phyloP scores from a whole-genome alignment of 768 basidiomycete genomes.

The Mycena vulgaris region DNA sequence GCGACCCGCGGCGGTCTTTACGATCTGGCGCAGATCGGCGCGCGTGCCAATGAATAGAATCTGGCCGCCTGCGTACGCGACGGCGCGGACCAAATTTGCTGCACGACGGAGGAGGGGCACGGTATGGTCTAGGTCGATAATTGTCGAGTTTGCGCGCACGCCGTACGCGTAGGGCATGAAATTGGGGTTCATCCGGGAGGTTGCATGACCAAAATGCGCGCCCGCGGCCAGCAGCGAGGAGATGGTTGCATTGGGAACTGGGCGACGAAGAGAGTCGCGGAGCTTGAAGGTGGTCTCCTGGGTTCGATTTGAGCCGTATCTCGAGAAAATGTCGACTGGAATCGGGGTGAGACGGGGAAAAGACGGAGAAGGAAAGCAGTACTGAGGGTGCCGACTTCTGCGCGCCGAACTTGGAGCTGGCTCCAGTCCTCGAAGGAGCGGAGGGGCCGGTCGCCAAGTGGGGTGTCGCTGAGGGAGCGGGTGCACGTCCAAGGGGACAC shows the following conservation, averaged over 20 bases:
- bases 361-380: constrained; percentile 37
- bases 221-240: constrained; percentile 94
- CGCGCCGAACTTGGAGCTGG: constrained; percentile 71
- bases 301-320: constrained; percentile 85
- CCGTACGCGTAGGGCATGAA: constrained; percentile 96
- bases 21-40: constrained; percentile 80
- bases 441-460: constrained; percentile 56
- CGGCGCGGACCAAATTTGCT: constrained; percentile 86
- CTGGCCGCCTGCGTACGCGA: constrained; percentile 86
- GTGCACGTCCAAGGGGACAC: background rate
- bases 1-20: constrained; percentile 85
- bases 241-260: constrained; percentile 80
- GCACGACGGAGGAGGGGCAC: constrained; percentile 93
- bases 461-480: constrained; percentile 28
- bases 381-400: constrained; percentile 72
- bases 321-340: constrained; percentile 73
- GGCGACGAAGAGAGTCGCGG: constrained; percentile 77
- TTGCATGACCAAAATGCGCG: constrained; percentile 94
- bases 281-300: constrained; percentile 80
- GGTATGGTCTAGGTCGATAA: constrained; percentile 97
- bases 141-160: constrained; percentile 87
- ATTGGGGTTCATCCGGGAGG: constrained; percentile 88
- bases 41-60: constrained; percentile 94
- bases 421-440: constrained; percentile 71
- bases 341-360: constrained; percentile 29